Conservation (phyloP, 345 rosid genomes). For the Populus pruinosa region DNA sequence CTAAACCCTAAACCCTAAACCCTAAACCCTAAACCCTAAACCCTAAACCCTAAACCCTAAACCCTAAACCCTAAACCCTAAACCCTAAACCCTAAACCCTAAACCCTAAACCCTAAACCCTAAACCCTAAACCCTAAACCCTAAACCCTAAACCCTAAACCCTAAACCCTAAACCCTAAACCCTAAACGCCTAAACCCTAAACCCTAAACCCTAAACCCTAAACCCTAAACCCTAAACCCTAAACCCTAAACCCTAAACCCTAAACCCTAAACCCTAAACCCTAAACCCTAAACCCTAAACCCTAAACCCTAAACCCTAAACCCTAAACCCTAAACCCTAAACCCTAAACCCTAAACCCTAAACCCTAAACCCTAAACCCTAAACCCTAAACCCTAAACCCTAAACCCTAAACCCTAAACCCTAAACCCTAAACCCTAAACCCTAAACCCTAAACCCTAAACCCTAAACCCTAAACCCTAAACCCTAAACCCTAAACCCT, state of each 20-base stretch:
- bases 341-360: slow-evolving; percentile 25
- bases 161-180: slow-evolving; percentile 15
- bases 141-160: slow-evolving; percentile 24
- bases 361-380: slow-evolving; percentile 16
- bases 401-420: too few relatives aligned
- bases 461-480: too few relatives aligned
- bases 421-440: too few relatives aligned
- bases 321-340: slow-evolving; percentile 24
- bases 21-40: too few relatives aligned
- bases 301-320: slow-evolving; percentile 21
- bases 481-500: not conserved
- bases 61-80: too few relatives aligned
- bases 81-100: not conserved
- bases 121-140: slow-evolving; percentile 29
- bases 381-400: too few relatives aligned
- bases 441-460: too few relatives aligned
- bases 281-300: slow-evolving; percentile 20
- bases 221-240: slow-evolving; percentile 38
- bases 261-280: slow-evolving; percentile 15
- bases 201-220: slow-evolving; percentile 24
- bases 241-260: slow-evolving; percentile 23
- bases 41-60: too few relatives aligned
- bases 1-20: too few relatives aligned
- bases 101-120: slow-evolving; percentile 27
- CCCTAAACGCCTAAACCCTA: slow-evolving; percentile 24